Conservation (phyloP, 371 early-diverging fungal genomes). For the Circinella minor region DNA sequence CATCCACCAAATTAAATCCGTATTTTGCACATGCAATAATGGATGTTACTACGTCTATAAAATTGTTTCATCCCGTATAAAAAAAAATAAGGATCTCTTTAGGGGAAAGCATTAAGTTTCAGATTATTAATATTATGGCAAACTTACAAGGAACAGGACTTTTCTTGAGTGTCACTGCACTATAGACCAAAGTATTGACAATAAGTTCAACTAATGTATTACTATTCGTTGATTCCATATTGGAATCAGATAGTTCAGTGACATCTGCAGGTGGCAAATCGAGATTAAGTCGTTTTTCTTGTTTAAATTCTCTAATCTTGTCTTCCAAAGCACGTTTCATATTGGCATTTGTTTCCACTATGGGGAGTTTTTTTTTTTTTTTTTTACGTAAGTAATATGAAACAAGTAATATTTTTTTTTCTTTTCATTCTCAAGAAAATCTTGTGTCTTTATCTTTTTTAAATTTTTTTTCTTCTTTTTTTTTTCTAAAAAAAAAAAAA, state of each 20-base stretch:
- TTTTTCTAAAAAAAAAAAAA: not conserved
- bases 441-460: not conserved
- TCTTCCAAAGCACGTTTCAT: conserved; percentile 45
- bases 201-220: conserved; percentile 42
- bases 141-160: conserved; percentile 59
- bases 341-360: conserved; percentile 53
- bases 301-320: conserved; percentile 39
- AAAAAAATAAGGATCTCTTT: not conserved
- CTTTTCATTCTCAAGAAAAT: not conserved
- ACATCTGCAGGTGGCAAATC: conserved; percentile 18
- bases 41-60: conserved; percentile 42
- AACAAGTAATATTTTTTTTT: too few relatives aligned
- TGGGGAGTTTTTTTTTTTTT: too few relatives aligned
- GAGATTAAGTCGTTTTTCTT: conserved; percentile 20
- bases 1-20: conserved; percentile 57
- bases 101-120: not conserved
- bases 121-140: not conserved
- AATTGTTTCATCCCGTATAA: not conserved
- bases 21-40: conserved; percentile 44
- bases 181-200: conserved; percentile 56
- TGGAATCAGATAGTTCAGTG: not conserved
- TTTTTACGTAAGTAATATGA: not conserved
- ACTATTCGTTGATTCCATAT: not conserved
- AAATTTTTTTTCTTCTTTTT: too few relatives aligned
- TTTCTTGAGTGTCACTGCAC: conserved; percentile 65